Conservation (phyloP, 768 basidiomycete species). For the Infundibulicybe gibba region DNA sequence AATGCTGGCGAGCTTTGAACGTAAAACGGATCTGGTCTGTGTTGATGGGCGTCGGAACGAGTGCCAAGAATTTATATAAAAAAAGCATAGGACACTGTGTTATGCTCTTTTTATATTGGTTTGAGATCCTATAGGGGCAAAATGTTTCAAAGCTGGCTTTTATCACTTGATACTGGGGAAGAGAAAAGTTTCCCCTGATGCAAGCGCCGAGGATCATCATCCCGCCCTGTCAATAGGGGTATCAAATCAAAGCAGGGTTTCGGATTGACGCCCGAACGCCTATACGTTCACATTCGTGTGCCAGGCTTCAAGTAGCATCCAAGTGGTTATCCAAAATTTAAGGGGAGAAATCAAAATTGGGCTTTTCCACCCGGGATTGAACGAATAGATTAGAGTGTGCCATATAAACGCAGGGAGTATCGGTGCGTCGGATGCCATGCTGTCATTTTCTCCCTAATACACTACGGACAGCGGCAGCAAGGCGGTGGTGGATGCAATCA, state of each 20-base stretch:
- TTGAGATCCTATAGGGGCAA: too few species aligned
- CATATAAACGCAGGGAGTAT: conserved; percentile 61
- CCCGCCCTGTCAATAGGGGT: too few species aligned
- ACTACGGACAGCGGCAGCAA: conserved; percentile 44
- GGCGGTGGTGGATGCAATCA: conserved; percentile 64
- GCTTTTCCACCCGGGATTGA: conserved; percentile 53
- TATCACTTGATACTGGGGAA: too few species aligned
- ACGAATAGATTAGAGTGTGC: conserved; percentile 60
- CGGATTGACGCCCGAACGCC: conserved; percentile 48
- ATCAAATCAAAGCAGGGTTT: conserved; percentile 46
- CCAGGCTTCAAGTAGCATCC: conserved; percentile 57
- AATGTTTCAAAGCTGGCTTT: too few species aligned
- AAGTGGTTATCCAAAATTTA: conserved; percentile 42
- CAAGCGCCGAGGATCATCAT: too few species aligned
- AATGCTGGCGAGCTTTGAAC: too few species aligned
- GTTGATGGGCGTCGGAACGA: too few species aligned
- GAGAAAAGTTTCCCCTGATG: too few species aligned
- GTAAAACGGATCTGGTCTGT: too few species aligned
- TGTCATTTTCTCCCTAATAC: neutral
- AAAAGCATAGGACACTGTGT: too few species aligned
- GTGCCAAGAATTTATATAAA: too few species aligned
- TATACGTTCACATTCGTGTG: conserved; percentile 59
- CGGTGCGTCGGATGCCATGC: conserved; percentile 31
- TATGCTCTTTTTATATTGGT: too few species aligned
- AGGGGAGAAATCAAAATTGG: conserved; percentile 54